Base-by-base conservation (phyloP, 2,329 filamentous ascomycete genomes). In the Plenodomus tracheiphilus region DNA sequence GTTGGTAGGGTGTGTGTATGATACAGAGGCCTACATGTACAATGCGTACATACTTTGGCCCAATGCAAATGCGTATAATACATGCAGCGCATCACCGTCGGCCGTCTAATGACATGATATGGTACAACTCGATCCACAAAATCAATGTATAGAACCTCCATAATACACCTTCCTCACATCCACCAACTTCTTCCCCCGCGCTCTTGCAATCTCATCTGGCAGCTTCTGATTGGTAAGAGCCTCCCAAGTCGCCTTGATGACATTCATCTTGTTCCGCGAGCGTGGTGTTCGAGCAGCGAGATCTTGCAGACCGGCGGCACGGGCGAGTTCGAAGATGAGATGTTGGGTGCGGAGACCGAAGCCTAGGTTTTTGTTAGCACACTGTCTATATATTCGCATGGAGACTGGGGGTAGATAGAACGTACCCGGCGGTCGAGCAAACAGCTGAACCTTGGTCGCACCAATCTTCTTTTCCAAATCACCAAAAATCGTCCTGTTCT, bases 81-180 rank as follows among this genome's bases (percentile, higher is more conserved):
- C 54, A 57, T 25, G 21, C n/a, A n/a, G n/a, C n/a, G n/a, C n/a
- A n/a, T n/a, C n/a, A n/a, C n/a, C n/a, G n/a, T n/a, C n/a, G n/a
- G n/a, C n/a, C n/a, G n/a, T n/a, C n/a, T n/a, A n/a, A n/a, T n/a
- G n/a, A n/a, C n/a, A n/a, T n/a, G n/a, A n/a, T n/a, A n/a, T n/a
- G n/a, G n/a, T n/a, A n/a, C n/a, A n/a, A n/a, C n/a, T n/a, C n/a
- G n/a, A 15, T 11, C 11, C 6, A 4, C 28, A 32, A 8, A 11
- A 6, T 49, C 62, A 72, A 54, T 71, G 64, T 53, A 71, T 59
- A 48, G 62, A 81, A 34, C 91, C 91, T 43, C 89, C 91, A 75
- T 97, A 97, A 78, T 99, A 99, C 67, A 97, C 94, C 80, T 94
- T 97, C 62, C 94, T 81, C 57, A 93, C 90, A 78, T 99, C 94